phyloP scores from a whole-genome alignment of 345 rosid species.

The Eucalyptus camaldulensis region DNA sequence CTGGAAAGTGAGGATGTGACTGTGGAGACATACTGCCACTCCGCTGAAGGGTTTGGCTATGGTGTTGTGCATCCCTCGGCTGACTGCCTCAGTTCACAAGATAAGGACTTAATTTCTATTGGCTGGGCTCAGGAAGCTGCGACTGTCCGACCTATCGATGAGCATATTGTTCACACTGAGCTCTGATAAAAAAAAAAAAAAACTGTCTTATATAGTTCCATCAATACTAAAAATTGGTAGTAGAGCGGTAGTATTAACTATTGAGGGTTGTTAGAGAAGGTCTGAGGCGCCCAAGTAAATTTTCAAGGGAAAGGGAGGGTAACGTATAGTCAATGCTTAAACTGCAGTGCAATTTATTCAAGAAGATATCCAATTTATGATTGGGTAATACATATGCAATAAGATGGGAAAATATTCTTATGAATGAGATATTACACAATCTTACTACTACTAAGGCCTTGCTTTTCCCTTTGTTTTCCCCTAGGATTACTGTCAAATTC shows the following conservation, averaged over 20 bases:
- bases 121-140: background rate
- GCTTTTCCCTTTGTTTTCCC: background rate
- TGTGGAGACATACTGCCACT: slow-evolving; percentile 85
- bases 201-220: background rate
- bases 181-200: slow-evolving; percentile 14
- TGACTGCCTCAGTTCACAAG: slow-evolving; percentile 68
- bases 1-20: slow-evolving; percentile 61
- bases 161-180: slow-evolving; percentile 42
- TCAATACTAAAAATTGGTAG: background rate
- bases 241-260: background rate
- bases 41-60: slow-evolving; percentile 74
- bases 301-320: slow-evolving; percentile 1
- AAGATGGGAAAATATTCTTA: background rate
- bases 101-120: slow-evolving; percentile 14
- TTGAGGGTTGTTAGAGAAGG: slow-evolving; percentile 5
- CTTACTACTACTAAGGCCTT: background rate
- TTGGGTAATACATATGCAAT: background rate
- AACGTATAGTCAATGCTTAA: background rate
- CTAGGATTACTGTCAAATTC: background rate
- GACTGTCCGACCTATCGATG: background rate
- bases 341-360: background rate
- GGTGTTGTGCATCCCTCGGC: slow-evolving; percentile 87
- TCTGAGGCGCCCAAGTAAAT: slow-evolving; percentile 1
- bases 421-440: background rate
- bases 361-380: background rate